A percentile compares a stretch with the other conserved stretches of the same genome.
Conservation (phyloP, 2,329 filamentous ascomycete genomes). For the Myriosclerotinia scirpicola region DNA sequence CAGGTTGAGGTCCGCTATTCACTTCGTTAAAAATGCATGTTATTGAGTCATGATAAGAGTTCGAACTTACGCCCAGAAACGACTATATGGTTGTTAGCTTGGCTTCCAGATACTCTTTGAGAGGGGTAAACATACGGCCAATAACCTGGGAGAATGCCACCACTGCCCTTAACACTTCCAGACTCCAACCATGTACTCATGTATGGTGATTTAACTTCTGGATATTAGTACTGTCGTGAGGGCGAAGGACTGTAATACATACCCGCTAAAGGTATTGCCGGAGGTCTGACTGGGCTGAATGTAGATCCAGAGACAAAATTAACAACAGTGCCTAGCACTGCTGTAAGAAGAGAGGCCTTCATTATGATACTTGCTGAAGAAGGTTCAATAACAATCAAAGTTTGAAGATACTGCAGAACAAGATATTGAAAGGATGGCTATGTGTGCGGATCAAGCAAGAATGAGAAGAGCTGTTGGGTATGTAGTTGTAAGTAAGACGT, state of each 20-base stretch:
- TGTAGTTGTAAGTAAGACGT: background rate
- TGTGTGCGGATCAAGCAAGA: background rate
- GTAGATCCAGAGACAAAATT: slow-evolving; percentile 45
- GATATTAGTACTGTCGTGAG: background rate
- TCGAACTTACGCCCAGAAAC: slow-evolving; percentile 37
- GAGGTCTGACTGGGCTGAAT: slow-evolving; percentile 64
- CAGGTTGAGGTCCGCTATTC: slow-evolving; percentile 34
- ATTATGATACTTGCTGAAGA: slow-evolving; percentile 21
- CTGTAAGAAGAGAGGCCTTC: slow-evolving; percentile 26
- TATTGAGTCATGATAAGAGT: background rate
- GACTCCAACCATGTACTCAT: slow-evolving; percentile 70
- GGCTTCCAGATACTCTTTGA: background rate
- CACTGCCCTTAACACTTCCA: slow-evolving; percentile 60
- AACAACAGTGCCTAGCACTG: slow-evolving; percentile 19
- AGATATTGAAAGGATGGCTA: background rate
- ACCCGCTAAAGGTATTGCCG: slow-evolving; percentile 67
- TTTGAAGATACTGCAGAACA: background rate
- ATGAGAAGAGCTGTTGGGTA: background rate
- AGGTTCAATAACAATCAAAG: background rate
- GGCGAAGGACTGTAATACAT: background rate
- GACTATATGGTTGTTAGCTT: slow-evolving; percentile 31
- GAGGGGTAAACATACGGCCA: slow-evolving; percentile 32
- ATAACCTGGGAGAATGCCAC: slow-evolving; percentile 63
- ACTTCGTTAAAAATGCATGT: background rate
- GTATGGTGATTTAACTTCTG: slow-evolving; percentile 65